A percentile compares a stretch with the other conserved stretches of the same genome.
phyloP scores from a whole-genome alignment of 148 eudicot species.

The Suaeda aralocaspica region DNA sequence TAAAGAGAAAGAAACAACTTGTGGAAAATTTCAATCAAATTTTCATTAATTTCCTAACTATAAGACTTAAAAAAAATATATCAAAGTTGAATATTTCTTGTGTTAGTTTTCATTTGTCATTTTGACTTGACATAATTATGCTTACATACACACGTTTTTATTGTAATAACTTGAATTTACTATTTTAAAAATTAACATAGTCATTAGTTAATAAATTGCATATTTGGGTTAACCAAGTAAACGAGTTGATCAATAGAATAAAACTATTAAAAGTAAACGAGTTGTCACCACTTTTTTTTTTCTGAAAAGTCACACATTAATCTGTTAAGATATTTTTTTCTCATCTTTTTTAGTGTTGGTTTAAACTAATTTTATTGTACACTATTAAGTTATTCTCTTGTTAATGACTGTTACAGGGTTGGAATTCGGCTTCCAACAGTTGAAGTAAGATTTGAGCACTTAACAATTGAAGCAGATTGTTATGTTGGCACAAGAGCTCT shows the following conservation, averaged over 20 bases:
- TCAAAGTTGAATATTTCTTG: slow-evolving; percentile 1
- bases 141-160: no score
- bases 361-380: background rate
- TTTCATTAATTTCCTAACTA: no score
- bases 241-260: no score
- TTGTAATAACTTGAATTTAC: no score
- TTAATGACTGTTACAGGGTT: slow-evolving; percentile 48
- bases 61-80: no score
- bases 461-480: slow-evolving; percentile 76
- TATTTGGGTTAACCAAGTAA: no score
- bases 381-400: background rate
- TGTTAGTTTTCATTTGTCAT: background rate
- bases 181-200: background rate
- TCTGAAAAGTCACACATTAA: no score
- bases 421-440: slow-evolving; percentile 83
- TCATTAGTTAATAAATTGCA: no score
- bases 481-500: slow-evolving; percentile 83
- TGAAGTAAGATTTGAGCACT: slow-evolving; percentile 64
- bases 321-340: no score
- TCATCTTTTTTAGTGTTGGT: background rate
- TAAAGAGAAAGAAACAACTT: no score
- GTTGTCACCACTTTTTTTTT: no score
- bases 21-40: background rate
- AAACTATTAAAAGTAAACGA: no score
- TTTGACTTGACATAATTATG: background rate